Evolutionary conservation across 345 rosid species (phyloP).

Genomic region (Gynandropsis gynandra): DNA sequence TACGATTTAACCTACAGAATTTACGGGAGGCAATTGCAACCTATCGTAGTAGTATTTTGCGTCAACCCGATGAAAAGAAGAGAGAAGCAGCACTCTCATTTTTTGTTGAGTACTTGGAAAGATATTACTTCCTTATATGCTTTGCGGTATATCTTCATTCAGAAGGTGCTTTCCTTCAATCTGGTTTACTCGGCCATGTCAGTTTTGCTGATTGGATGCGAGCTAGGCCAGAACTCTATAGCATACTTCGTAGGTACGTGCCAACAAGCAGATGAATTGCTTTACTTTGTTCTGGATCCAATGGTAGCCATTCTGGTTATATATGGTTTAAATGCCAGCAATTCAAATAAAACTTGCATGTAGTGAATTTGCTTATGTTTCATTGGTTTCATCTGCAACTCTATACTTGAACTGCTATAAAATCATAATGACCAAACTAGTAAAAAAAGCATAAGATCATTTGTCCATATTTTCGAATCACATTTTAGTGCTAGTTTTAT

Average conservation of each 20-base stretch:
- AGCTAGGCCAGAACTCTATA: constrained; percentile 95
- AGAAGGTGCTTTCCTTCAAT: constrained; percentile 74
- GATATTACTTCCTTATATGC: constrained; percentile 97
- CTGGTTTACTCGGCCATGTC: constrained; percentile 64
- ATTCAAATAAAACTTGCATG: neutral
- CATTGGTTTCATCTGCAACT: constrained; percentile 6
- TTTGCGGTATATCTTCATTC: constrained; percentile 94
- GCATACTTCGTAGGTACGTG: constrained; percentile 96
- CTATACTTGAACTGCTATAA: constrained; percentile 2
- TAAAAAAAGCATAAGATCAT: too few species aligned
- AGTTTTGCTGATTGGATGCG: constrained; percentile 98
- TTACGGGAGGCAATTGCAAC: constrained; percentile 91
- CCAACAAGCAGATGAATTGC: constrained; percentile 5
- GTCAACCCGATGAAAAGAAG: constrained; percentile 96
- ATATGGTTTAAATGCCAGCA: constrained; percentile 5
- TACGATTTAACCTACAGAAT: constrained; percentile 54
- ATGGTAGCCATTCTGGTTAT: constrained; percentile 6
- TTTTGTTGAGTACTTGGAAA: constrained; percentile 94
- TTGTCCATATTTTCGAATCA: too few species aligned
- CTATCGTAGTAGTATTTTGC: constrained; percentile 84
- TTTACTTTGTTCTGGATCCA: neutral
- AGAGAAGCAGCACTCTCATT: constrained; percentile 89
- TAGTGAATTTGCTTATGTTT: constrained; percentile 1
- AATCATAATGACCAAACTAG: too few species aligned
- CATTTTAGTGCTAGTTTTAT: too few species aligned